Evolutionary conservation across 2,329 filamentous ascomycete genomes (phyloP).

Genomic region (Penicillium sp.): DNA sequence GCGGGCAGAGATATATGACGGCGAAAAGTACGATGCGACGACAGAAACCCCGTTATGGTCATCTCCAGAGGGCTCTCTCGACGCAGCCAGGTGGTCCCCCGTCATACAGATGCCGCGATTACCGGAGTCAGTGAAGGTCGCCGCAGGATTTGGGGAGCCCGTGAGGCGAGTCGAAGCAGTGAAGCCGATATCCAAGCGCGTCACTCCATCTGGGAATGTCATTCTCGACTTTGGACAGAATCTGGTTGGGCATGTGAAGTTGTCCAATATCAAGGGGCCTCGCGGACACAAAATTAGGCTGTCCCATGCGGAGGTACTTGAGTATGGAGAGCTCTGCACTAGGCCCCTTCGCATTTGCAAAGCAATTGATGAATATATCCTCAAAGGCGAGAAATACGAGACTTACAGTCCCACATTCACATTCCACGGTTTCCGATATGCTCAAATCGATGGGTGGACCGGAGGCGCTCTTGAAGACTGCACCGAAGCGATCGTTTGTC

Average conservation of each 20-base stretch:
- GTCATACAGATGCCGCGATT: conserved; percentile 47
- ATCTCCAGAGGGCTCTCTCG: conserved; percentile 32
- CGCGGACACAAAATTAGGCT: conserved; percentile 38
- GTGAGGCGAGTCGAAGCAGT: conserved; percentile 43
- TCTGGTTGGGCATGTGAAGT: conserved; percentile 56
- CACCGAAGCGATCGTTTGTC: conserved; percentile 42
- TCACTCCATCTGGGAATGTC: conserved; percentile 50
- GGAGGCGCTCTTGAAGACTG: conserved; percentile 6
- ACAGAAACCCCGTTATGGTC: background rate
- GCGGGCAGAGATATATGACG: conserved; percentile 55
- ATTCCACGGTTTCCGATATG: conserved; percentile 60
- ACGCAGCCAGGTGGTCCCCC: conserved; percentile 27
- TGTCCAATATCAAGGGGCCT: conserved; percentile 33
- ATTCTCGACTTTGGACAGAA: conserved; percentile 65
- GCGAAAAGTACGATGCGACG: conserved; percentile 55
- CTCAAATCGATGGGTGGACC: conserved; percentile 38
- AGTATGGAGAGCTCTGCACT: conserved; percentile 50
- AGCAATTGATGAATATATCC: conserved; percentile 47
- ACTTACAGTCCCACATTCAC: conserved; percentile 56
- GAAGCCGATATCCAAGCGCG: conserved; percentile 33
- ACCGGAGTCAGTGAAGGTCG: conserved; percentile 26
- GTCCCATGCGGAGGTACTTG: conserved; percentile 61
- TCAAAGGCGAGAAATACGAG: conserved; percentile 31
- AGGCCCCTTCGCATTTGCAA: conserved; percentile 52
- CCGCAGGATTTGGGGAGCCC: conserved; percentile 30